Evolutionary conservation across 1,284 basidiomycete species (phyloP), one percentile per base, ranked within the genome.

Genomic region (Mycena citricolor): DNA sequence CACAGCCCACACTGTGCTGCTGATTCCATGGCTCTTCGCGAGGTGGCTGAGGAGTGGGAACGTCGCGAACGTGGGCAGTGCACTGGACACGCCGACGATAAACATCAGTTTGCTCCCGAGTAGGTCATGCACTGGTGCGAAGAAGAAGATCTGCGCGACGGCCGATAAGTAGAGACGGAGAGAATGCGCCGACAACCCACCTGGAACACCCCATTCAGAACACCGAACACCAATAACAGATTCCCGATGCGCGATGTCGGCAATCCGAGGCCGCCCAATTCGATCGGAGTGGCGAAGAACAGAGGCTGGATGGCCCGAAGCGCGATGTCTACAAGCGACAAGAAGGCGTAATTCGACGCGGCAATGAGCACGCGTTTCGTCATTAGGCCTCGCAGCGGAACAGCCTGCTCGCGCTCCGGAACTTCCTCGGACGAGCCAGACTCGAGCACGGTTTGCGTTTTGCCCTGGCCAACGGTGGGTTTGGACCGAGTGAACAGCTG

Each of bases 261-360:
- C n/a, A 86, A 64, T 2, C 82, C 85, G 4, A 88, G 70, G 1
- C 85, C 85, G 37, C 86, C 85, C 5, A 78, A 64, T 35, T 68
- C 66, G 34, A 82, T 66, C 7, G 86, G 83, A 2, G 82, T 84
- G 11, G 83, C 74, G 47, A 78, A 71, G 61, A 86, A 87, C 16
- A 88, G 61, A 3, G 85, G 84, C 16, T 81, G 72, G 14, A 90
- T 70, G 11, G 78, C 77, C 19, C 78, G 71, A 56, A 76, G 73
- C 1, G 77, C 62, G 39, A 88, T 85, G 42, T 88, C 83, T 19
- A 86, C 68, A 13, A 88, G 68, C 4, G 77, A 76, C 7, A 88
- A 68, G 13, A 63, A 63, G n/a, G 77, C 80, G 57, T 86, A 88
- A 57, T 84, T 87, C 10, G 65, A 64, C 5, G 79, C 75, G 2